Base-by-base conservation (phyloP, 768 basidiomycete species). In the Asterophora parasitica region DNA sequence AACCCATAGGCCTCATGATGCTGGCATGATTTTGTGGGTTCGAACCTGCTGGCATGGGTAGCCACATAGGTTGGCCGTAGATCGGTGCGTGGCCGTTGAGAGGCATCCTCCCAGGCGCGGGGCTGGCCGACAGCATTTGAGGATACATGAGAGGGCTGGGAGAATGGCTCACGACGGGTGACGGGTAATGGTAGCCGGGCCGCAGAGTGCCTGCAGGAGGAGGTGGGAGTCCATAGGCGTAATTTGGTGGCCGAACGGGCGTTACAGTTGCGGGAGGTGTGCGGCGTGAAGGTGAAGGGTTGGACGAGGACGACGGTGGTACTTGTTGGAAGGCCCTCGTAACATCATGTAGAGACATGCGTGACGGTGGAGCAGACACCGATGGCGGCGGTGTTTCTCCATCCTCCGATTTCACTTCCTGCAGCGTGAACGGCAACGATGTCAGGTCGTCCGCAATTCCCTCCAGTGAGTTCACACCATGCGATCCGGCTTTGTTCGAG, bases 291-390 rank as follows among this genome's bases (percentile, higher is more conserved):
- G 74, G 60, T 37, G 74, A 65, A 39, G 54, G 37, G 13, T 61
- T 76, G 11, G 76, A 64, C 12, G 79, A 74, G 2, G 86, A 73
- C 7, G 72, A 73, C 5, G 79, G 68, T 3, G 89, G 89, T 20
- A 92, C 90, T 65, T 84, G 84, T 60, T 92, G 90, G 68, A 92
- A 92, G 16, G 89, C 88, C 49, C 86, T 81, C 10, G 85, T 89
- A 28, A 91, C 88, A 46, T 92, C 90, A 48, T 84, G 82, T 32
- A 85, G 66, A 3, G 88, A 88, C 80, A 90, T 87, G 33, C 86
- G 81, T 13, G 83, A 83, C 19, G 86, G 77, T 17, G 78, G 71
- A 20, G 76, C 67, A 16, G 79, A 70, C 4, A 76, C 70, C 7
- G 70, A 65, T 17, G 85, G 81, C 11, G 87, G 87, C 2, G 88